Conservation (phyloP, 2,329 filamentous ascomycete genomes). For the Samsoniella hepiali region DNA sequence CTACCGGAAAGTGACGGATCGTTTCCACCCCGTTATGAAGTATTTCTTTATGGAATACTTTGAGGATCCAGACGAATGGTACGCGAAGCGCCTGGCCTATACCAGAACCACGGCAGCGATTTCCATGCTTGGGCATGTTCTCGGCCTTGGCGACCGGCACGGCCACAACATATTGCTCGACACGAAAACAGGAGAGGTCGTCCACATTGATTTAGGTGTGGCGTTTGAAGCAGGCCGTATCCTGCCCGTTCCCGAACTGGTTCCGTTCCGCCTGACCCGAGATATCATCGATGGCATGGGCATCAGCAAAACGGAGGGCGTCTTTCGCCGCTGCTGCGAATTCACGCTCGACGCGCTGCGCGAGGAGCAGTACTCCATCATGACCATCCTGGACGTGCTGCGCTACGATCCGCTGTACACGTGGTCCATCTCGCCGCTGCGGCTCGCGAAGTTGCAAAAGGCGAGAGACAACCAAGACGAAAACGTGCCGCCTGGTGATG, state of each 20-base stretch:
- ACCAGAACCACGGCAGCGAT: constrained; percentile 91
- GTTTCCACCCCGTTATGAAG: constrained; percentile 88
- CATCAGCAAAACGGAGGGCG: constrained; percentile 88
- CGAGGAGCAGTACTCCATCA: constrained; percentile 95
- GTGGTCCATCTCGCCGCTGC: constrained; percentile 80
- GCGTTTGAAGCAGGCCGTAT: constrained; percentile 96
- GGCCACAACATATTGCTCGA: constrained; percentile 97
- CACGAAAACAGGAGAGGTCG: constrained; percentile 82
- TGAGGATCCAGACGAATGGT: constrained; percentile 94
- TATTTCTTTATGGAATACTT: constrained; percentile 98
- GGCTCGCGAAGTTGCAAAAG: constrained; percentile 62
- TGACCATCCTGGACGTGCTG: constrained; percentile 95
- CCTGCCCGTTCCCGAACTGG: constrained; percentile 90
- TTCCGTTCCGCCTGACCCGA: constrained; percentile 89
- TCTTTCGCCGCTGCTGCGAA: constrained; percentile 96
- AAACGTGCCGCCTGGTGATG: constrained; percentile 33
- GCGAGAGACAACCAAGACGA: constrained; percentile 50
- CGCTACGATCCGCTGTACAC: constrained; percentile 97
- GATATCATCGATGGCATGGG: constrained; percentile 98
- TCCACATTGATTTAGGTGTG: constrained; percentile 95
- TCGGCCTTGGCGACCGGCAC: constrained; percentile 91
- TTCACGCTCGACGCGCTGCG: constrained; percentile 92
- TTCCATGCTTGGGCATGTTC: constrained; percentile 88
- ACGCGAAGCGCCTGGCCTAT: constrained; percentile 81
- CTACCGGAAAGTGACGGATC: constrained; percentile 74